Evolutionary conservation across 2,329 filamentous ascomycete genomes (phyloP).

Genomic region (Tolypocladium ophioglossoides): DNA sequence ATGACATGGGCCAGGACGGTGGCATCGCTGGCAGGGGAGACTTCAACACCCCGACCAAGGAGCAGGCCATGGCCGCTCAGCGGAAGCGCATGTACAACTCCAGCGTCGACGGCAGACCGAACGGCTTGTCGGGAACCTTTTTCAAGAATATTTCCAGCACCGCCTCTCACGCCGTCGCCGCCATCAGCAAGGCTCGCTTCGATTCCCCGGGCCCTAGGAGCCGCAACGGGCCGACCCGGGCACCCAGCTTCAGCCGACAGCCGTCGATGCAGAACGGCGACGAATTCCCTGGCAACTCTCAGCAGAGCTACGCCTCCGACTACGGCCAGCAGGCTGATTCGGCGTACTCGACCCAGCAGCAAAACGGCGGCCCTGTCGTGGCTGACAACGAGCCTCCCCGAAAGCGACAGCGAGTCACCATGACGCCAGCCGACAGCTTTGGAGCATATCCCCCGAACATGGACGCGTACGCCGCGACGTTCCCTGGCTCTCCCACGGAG

Average conservation of each 20-base stretch:
- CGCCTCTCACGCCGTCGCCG: slow-evolving; percentile 84
- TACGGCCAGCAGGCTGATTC: slow-evolving; percentile 65
- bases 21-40: slow-evolving; percentile 60
- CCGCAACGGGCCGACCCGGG: slow-evolving; percentile 53
- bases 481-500: slow-evolving; percentile 67
- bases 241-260: slow-evolving; percentile 61
- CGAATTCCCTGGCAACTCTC: slow-evolving; percentile 62
- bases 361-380: slow-evolving; percentile 23
- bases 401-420: slow-evolving; percentile 57
- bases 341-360: slow-evolving; percentile 53
- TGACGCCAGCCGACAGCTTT: slow-evolving; percentile 47
- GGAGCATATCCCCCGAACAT: slow-evolving; percentile 39
- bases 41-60: slow-evolving; percentile 92
- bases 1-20: slow-evolving; percentile 71
- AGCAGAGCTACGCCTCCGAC: slow-evolving; percentile 73
- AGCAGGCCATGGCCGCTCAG: slow-evolving; percentile 95
- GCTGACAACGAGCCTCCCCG: slow-evolving; percentile 65
- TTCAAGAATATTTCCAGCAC: slow-evolving; percentile 96
- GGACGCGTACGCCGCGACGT: slow-evolving; percentile 32
- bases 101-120: slow-evolving; percentile 53
- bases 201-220: slow-evolving; percentile 71
- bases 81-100: slow-evolving; percentile 82
- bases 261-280: slow-evolving; percentile 61
- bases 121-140: slow-evolving; percentile 70
- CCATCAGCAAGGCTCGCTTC: slow-evolving; percentile 91